Percentiles rank a stretch among this genome's conserved stretches.
These are phyloP conservation scores for Aspergillus diversus DNA, from an alignment of 495 filamentous ascomycete genomes.

Conservation along the genomic window DNA sequence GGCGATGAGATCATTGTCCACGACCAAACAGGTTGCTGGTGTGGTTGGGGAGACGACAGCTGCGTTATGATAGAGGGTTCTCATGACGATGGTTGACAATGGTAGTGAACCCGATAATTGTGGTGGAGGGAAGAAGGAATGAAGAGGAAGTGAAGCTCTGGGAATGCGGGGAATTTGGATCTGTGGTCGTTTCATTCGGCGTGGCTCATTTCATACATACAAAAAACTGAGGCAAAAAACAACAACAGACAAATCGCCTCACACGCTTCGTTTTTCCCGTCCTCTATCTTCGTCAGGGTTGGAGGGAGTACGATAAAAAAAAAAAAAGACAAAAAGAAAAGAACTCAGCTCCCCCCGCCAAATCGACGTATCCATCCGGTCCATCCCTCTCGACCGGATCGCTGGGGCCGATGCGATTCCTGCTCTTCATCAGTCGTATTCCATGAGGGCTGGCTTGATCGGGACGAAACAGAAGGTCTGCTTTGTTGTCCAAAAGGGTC, in stretches of 20 bases:
- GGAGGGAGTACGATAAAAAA: slow-evolving; percentile 1
- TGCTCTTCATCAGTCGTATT: slow-evolving; percentile 14
- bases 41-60: slow-evolving; percentile 10
- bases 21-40: slow-evolving; percentile 28
- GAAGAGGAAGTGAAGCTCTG: slow-evolving; percentile 1
- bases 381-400: slow-evolving; percentile 34
- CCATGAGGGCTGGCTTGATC: slow-evolving; percentile 8
- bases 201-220: slow-evolving; percentile 12
- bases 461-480: neutral
- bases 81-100: slow-evolving; percentile 16
- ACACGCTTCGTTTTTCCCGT: neutral
- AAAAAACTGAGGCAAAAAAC: slow-evolving; percentile 3
- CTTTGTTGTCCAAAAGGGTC: slow-evolving; percentile 12
- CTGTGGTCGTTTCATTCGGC: neutral
- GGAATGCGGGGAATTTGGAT: neutral
- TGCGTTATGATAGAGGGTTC: slow-evolving; percentile 25
- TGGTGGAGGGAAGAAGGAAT: slow-evolving; percentile 2
- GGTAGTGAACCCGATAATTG: neutral
- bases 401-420: slow-evolving; percentile 12
- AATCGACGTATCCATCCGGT: slow-evolving; percentile 44
- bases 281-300: neutral
- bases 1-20: slow-evolving; percentile 36
- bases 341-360: slow-evolving; percentile 30
- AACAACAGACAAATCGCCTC: neutral
- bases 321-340: slow-evolving; percentile 10